A percentile compares a stretch with the other conserved stretches of the same genome.
These are phyloP conservation scores for Coniochaeta sp. DNA, from an alignment of 2,329 filamentous ascomycete species.

Conservation along the genomic window DNA sequence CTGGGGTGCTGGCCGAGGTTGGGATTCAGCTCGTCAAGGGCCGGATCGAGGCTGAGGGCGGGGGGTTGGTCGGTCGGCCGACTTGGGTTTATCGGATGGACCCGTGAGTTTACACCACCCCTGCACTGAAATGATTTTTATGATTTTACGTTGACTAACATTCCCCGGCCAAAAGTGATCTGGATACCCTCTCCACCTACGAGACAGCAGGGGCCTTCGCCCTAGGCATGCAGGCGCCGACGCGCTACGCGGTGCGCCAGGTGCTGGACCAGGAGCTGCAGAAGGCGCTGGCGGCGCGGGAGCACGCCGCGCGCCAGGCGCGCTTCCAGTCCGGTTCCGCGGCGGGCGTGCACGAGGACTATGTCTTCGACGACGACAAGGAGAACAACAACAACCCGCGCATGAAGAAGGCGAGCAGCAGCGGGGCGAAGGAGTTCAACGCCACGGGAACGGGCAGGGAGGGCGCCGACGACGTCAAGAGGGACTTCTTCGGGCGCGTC, in stretches of 20 bases:
- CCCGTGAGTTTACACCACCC: constrained; percentile 52
- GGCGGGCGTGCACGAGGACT: constrained; percentile 13
- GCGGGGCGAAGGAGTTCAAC: constrained; percentile 24
- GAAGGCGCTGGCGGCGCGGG: constrained; percentile 61
- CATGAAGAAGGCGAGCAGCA: constrained; percentile 10
- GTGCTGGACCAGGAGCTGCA: constrained; percentile 87
- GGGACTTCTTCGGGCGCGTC: constrained; percentile 80
- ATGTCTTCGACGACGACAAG: constrained; percentile 28
- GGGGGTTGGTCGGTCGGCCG: constrained; percentile 42
- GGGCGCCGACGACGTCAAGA: constrained; percentile 42
- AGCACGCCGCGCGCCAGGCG: constrained; percentile 58
- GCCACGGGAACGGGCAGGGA: constrained; percentile 21
- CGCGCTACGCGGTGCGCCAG: constrained; percentile 87
- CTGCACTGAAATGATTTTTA: not conserved
- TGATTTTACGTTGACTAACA: not conserved
- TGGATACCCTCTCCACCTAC: constrained; percentile 75
- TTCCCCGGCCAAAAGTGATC: constrained; percentile 33
- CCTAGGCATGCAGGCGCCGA: constrained; percentile 57
- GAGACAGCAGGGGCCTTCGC: constrained; percentile 54
- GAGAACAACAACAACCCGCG: constrained; percentile 22
- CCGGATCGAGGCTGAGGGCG: constrained; percentile 60
- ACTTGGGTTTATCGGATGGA: constrained; percentile 92
- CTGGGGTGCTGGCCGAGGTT: constrained; percentile 74
- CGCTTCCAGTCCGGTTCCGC: constrained; percentile 49
- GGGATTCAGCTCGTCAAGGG: constrained; percentile 76